These are phyloP conservation scores for Starmerella stigmatis DNA, from an alignment of 805 yeast genomes.

Conservation along the genomic window DNA sequence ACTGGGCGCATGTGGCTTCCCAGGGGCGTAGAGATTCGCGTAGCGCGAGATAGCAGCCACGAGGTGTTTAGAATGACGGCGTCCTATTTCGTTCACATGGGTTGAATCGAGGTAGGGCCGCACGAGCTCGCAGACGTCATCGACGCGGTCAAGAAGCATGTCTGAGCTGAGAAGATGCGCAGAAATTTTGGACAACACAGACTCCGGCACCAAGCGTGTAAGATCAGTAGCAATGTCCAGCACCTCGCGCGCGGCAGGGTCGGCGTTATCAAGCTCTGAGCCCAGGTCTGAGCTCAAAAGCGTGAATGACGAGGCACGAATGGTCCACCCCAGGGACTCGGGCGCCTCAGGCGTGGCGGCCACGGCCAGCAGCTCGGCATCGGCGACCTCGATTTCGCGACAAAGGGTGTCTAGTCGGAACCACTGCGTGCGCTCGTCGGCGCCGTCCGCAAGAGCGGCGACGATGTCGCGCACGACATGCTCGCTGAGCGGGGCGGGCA, in stretches of 20 bases:
- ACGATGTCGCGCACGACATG: background rate
- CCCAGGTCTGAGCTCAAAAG: conserved; percentile 6
- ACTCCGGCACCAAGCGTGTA: conserved; percentile 4
- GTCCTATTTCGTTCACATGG: conserved; percentile 13
- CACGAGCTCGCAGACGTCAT: conserved; percentile 8
- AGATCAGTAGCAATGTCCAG: conserved; percentile 5
- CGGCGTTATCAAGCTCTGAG: background rate
- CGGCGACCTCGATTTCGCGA: conserved; percentile 52
- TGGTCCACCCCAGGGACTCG: conserved; percentile 17
- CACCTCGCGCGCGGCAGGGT: background rate
- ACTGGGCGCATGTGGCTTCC: conserved; percentile 1
- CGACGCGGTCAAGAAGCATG: conserved; percentile 12
- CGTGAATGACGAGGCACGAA: conserved; percentile 11
- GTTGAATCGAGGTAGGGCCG: conserved; percentile 4
- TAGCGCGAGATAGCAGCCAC: conserved; percentile 3
- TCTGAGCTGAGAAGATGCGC: conserved; percentile 7
- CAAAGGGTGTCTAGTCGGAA: conserved; percentile 59
- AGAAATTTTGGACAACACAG: background rate
- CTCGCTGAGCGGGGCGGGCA: background rate
- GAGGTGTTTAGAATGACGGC: background rate
- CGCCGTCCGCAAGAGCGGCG: background rate
- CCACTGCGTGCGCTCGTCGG: conserved; percentile 46
- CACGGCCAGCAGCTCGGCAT: conserved; percentile 50
- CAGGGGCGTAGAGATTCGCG: too few relatives aligned
- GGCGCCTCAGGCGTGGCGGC: conserved; percentile 21